Base-by-base conservation (phyloP, 1,284 basidiomycete species). In the Cutaneotrichosporon daszewskae region DNA sequence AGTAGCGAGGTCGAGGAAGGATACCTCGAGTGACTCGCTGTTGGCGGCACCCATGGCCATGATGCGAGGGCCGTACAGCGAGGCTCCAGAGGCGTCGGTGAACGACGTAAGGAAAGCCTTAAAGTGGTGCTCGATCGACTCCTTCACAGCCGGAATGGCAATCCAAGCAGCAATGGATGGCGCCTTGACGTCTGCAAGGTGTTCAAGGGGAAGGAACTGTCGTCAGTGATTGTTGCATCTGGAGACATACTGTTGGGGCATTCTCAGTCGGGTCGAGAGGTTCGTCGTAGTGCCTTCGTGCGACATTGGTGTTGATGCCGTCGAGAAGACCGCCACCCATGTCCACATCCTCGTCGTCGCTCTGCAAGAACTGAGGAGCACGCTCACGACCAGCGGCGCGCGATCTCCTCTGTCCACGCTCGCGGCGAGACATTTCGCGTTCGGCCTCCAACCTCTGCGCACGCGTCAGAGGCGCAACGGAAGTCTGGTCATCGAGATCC, bases 141-240 rank as follows among this genome's bases (percentile, higher is more conserved):
- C 77, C 52, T 86, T 81, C 48, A 98, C 94, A 35, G 85, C 82
- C 47, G 92, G 89, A 43, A 85, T 84, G 13, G 89, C 83, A 55
- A 98, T 89, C 95, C 95, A 99, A 68, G 95, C 91, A 8, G 87
- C 86, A 43, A 98, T 90, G 16, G 89, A 91, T 60, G 92, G 88
- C 24, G 92, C 88, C 68, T 97, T 97, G 76, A 98, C 88, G 62
- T 99, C 94, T 53, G 87, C 88, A 12, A 99, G 76, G 73, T 99
- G 91, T 66, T 98, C 94, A 35, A 96, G 72, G 0, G 92, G 90
- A 45, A 99, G 77, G 68, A 96, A 92, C 81, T 96, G 60, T n/a
- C 45, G 35, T 35, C 35, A 42, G 14, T 31, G 28, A 31, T n/a
- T n/a, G n/a, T n/a, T n/a, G n/a, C n/a, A n/a, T n/a, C n/a, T n/a